Conservation (phyloP, 1,284 basidiomycete genomes). For the Trichosporon faecale region DNA sequence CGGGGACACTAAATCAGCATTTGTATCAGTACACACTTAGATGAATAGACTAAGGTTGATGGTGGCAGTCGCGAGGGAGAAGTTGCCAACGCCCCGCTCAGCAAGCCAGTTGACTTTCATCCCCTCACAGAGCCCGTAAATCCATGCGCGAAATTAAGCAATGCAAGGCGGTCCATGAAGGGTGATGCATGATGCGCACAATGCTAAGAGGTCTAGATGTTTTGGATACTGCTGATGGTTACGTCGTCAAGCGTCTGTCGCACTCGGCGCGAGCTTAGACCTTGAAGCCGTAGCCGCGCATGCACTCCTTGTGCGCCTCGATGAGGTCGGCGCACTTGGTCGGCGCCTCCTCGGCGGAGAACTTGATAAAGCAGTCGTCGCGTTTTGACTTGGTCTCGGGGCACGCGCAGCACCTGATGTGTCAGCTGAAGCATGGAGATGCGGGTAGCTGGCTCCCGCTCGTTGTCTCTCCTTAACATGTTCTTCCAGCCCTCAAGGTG, state of each 20-base stretch:
- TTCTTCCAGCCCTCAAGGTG: no score
- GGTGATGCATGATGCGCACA: constrained; percentile 20
- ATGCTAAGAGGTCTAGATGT: constrained; percentile 1
- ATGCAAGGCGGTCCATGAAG: neutral
- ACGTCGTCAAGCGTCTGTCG: neutral
- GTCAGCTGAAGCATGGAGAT: neutral
- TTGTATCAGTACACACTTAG: constrained; percentile 14
- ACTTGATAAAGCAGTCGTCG: constrained; percentile 88
- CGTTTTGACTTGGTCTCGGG: constrained; percentile 85
- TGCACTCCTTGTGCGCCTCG: constrained; percentile 78
- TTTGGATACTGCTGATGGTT: neutral
- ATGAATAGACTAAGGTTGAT: neutral
- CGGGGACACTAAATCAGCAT: neutral
- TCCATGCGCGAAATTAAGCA: no score
- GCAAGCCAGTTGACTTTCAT: no score
- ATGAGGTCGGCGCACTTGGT: constrained; percentile 78
- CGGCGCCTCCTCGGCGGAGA: constrained; percentile 65
- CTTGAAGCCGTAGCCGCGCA: constrained; percentile 83
- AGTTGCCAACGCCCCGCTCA: no score
- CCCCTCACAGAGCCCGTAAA: no score
- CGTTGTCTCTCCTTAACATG: no score
- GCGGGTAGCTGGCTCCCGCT: no score
- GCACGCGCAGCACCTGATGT: constrained; percentile 83
- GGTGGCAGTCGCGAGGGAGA: neutral
- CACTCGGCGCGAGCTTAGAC: constrained; percentile 53